These are phyloP conservation scores for Aspergillus panamensis DNA, from an alignment of 495 filamentous ascomycete species.

Conservation along the genomic window DNA sequence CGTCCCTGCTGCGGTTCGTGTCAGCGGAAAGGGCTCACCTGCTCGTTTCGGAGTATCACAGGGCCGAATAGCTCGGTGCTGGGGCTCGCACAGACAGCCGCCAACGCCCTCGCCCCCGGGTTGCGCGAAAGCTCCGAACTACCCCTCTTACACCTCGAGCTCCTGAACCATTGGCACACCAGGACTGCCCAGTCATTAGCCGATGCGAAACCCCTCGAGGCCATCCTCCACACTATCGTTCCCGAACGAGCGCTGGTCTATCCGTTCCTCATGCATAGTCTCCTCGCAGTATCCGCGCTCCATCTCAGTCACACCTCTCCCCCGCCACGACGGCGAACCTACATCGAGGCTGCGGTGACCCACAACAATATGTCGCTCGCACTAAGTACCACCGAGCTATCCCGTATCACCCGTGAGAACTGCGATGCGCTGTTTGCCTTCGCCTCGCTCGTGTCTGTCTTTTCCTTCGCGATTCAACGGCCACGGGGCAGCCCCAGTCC, in stretches of 20 bases:
- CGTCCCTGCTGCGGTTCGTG: constrained; percentile 20
- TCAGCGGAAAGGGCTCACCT: constrained; percentile 10
- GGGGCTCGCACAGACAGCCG: too few species aligned
- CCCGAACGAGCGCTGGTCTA: constrained; percentile 2
- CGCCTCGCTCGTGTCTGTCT: constrained; percentile 11
- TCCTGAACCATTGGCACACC: constrained; percentile 19
- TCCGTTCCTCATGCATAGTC: constrained; percentile 17
- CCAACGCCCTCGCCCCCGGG: not conserved
- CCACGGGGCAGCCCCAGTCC: not conserved
- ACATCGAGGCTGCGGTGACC: constrained; percentile 8
- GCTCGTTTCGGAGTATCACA: constrained; percentile 6
- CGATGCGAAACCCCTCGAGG: not conserved
- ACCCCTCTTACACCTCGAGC: constrained; percentile 13
- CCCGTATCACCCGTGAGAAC: constrained; percentile 11
- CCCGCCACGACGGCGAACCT: not conserved
- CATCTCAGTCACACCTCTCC: constrained; percentile 4
- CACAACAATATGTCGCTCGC: constrained; percentile 13
- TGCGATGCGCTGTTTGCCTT: constrained; percentile 17
- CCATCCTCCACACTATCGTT: constrained; percentile 7
- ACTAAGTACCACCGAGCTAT: constrained; percentile 8
- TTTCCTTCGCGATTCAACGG: constrained; percentile 9
- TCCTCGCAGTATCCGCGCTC: constrained; percentile 12
- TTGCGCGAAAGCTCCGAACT: not conserved
- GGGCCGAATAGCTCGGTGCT: not conserved
- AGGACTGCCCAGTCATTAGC: constrained; percentile 2